These are phyloP conservation scores for Sporothrix inflata DNA, from an alignment of 2,329 filamentous ascomycete species.

Conservation along the genomic window DNA sequence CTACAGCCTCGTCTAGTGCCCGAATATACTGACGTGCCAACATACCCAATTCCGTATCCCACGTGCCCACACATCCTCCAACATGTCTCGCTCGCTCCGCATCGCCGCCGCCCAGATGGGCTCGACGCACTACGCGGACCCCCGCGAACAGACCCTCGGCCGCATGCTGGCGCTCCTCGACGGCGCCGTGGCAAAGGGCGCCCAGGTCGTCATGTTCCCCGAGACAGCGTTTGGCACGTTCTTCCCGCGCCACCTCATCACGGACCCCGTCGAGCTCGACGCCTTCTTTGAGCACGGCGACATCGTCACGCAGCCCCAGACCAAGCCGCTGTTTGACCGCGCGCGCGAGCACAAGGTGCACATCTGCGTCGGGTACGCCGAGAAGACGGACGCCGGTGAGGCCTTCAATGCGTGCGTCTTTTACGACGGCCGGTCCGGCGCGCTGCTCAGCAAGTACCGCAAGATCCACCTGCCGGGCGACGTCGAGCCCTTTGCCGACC, in stretches of 20 bases:
- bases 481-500: constrained; percentile 53
- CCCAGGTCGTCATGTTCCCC: constrained; percentile 56
- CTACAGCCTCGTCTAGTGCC: too few species aligned
- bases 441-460: constrained; percentile 55
- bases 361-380: constrained; percentile 57
- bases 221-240: constrained; percentile 60
- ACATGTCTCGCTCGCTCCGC: constrained; percentile 31
- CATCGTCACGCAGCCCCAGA: constrained; percentile 48
- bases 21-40: too few species aligned
- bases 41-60: background rate
- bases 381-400: constrained; percentile 44
- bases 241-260: constrained; percentile 57
- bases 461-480: constrained; percentile 60
- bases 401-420: constrained; percentile 56
- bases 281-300: constrained; percentile 54
- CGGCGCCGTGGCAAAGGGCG: constrained; percentile 48
- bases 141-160: constrained; percentile 47
- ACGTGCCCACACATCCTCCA: background rate
- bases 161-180: constrained; percentile 56
- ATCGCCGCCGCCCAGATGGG: constrained; percentile 59
- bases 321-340: constrained; percentile 53
- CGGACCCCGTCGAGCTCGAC: constrained; percentile 49
- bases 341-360: constrained; percentile 53
- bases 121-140: constrained; percentile 46
- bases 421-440: constrained; percentile 49